Evolutionary conservation across 106 monocot genomes (phyloP).

Genomic region (Ottelia alismoides): DNA sequence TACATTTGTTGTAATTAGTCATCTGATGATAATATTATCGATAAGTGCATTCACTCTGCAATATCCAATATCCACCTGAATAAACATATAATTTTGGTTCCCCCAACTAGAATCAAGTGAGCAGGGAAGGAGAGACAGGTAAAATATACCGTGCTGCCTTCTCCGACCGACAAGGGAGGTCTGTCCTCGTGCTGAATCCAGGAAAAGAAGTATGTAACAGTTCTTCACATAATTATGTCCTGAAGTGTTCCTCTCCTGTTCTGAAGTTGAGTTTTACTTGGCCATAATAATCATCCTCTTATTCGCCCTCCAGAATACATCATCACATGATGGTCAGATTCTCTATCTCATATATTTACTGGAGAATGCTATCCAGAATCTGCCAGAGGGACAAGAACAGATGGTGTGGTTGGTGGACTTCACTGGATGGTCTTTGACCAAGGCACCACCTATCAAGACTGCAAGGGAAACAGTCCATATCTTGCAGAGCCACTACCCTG

Average conservation of each 20-base stretch:
- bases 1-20: too few relatives aligned
- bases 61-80: too few relatives aligned
- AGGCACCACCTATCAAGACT: slow-evolving; percentile 54
- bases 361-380: slow-evolving; percentile 65
- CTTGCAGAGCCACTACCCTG: slow-evolving; percentile 65
- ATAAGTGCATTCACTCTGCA: too few relatives aligned
- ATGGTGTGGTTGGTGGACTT: slow-evolving; percentile 95
- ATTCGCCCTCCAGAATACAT: slow-evolving; percentile 40
- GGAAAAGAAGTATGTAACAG: slow-evolving; percentile 57
- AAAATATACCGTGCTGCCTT: slow-evolving; percentile 73
- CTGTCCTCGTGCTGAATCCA: slow-evolving; percentile 64
- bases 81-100: too few relatives aligned
- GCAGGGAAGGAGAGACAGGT: slow-evolving; percentile 79
- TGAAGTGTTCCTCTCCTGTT: too few relatives aligned
- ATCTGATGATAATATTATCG: too few relatives aligned
- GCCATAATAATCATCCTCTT: neutral
- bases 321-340: slow-evolving; percentile 62
- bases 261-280: neutral
- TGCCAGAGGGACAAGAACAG: slow-evolving; percentile 78
- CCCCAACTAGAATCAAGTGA: slow-evolving; percentile 45
- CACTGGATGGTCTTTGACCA: slow-evolving; percentile 69
- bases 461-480: slow-evolving; percentile 45
- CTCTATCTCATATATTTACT: slow-evolving; percentile 62
- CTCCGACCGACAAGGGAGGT: slow-evolving; percentile 52
- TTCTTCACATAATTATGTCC: too few relatives aligned